These are phyloP conservation scores for Hericium rajendrae DNA, from an alignment of 768 basidiomycete genomes.

Conservation along the genomic window DNA sequence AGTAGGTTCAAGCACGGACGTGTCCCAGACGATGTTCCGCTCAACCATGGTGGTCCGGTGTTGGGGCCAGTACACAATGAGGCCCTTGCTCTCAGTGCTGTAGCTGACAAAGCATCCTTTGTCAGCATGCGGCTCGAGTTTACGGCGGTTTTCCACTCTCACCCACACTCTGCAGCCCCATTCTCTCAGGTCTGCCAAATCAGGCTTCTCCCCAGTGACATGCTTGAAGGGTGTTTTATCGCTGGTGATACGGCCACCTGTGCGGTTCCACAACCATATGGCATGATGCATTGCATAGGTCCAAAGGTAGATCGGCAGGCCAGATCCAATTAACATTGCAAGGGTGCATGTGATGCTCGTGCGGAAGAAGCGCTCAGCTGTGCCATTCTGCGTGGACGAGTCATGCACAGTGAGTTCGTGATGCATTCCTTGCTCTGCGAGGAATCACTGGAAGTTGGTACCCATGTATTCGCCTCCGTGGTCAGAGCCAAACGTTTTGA, in stretches of 20 bases:
- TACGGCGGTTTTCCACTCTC: not conserved
- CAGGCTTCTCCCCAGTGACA: not conserved
- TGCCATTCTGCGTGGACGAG: conserved; percentile 17
- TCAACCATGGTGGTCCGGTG: conserved; percentile 19
- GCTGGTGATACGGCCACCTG: not conserved
- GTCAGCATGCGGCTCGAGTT: not conserved
- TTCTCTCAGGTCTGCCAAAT: not conserved
- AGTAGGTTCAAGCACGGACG: too few relatives aligned
- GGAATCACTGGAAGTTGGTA: conserved; percentile 5
- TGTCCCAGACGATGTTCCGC: conserved; percentile 16
- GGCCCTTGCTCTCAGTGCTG: conserved; percentile 24
- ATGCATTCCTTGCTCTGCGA: conserved; percentile 11
- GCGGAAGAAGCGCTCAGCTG: conserved; percentile 17
- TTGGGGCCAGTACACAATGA: conserved; percentile 24
- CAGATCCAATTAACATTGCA: not conserved
- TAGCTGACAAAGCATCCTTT: conserved; percentile 25
- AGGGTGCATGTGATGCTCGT: not conserved
- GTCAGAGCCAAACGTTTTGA: conserved; percentile 15
- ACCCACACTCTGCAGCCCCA: not conserved
- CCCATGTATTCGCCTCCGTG: conserved; percentile 16
- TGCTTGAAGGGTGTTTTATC: not conserved
- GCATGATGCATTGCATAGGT: not conserved
- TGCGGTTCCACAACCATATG: not conserved
- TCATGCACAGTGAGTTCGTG: conserved; percentile 12
- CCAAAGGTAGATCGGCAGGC: not conserved